phyloP scores from a whole-genome alignment of 306 rosid species.

The Geum urbanum region DNA sequence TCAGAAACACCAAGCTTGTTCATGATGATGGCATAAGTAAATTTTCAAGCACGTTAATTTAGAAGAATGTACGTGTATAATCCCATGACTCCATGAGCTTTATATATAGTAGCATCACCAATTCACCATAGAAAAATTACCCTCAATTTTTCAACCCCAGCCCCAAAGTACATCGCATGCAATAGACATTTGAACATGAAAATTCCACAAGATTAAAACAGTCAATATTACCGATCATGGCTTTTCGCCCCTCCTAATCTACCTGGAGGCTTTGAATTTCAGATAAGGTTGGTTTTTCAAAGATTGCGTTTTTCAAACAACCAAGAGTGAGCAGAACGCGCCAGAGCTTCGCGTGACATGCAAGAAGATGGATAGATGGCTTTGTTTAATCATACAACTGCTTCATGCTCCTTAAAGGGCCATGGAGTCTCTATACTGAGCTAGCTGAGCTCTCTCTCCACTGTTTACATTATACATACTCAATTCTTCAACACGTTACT shows the following conservation, averaged over 20 bases:
- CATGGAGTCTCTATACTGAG: not conserved
- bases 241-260: not conserved
- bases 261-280: not conserved
- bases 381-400: not conserved
- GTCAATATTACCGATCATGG: not conserved
- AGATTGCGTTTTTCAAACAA: not conserved
- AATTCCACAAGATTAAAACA: too few species aligned
- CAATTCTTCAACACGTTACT: constrained; percentile 13
- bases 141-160: not conserved
- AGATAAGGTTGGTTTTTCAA: not conserved
- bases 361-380: not conserved
- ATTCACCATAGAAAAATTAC: not conserved
- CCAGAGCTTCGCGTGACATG: not conserved
- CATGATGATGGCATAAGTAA: too few species aligned
- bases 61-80: too few species aligned
- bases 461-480: not conserved
- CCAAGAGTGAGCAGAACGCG: not conserved
- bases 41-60: too few species aligned
- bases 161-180: not conserved
- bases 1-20: too few species aligned
- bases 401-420: not conserved
- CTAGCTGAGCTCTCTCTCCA: not conserved
- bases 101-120: not conserved
- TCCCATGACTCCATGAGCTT: not conserved
- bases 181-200: too few species aligned